Evolutionary conservation across 345 rosid species (phyloP), one percentile per base, ranked within the genome.

Genomic region (Theobroma cacao): DNA sequence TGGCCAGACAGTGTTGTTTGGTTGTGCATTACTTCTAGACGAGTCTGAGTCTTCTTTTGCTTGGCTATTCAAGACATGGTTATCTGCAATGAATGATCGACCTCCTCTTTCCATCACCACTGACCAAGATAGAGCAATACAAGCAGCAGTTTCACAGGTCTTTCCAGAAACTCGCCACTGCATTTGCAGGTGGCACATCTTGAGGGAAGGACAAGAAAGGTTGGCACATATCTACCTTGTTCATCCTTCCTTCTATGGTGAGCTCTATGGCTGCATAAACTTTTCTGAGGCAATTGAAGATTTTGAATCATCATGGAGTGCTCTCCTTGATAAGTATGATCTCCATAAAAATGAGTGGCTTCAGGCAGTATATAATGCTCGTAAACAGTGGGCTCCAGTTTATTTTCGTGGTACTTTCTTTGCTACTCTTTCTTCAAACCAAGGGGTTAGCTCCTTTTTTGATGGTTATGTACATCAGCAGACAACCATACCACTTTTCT

Each of bases 141-240:
- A 89, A 81, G 84, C 82, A 77, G 90, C 92, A 4, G 89, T 86
- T 63, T 74, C 86, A 24, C 92, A 86, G 74, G 92, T 90, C 14
- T 75, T 90, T 76, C 94, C 92, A 2, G 82, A 84, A 79, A 89
- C 90, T 72, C 85, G 87, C 24, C 94, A 90, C 58, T 90, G 92
- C 78, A 90, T 90, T 75, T 88, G 92, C 87, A 90, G 82, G 82
- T 89, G 94, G 94, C 90, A 90, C 75, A 90, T 90, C 78, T 78
- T 89, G 84, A 86, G 94, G 77, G 92, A 89, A 83, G 94, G 94
- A 71, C 94, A 85, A 77, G 92, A 90, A 88, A 90, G 91, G 81
- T 78, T 88, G 77, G 87, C 92, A 69, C 94, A 88, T 75, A 63
- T 86, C 64, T 87, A 86, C 76, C 94, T 87, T 68, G 78, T 86